Evolutionary conservation across 2,329 filamentous ascomycete species (phyloP), one percentile per base, ranked within the genome.

Genomic region (Fusarium nisikadoi): DNA sequence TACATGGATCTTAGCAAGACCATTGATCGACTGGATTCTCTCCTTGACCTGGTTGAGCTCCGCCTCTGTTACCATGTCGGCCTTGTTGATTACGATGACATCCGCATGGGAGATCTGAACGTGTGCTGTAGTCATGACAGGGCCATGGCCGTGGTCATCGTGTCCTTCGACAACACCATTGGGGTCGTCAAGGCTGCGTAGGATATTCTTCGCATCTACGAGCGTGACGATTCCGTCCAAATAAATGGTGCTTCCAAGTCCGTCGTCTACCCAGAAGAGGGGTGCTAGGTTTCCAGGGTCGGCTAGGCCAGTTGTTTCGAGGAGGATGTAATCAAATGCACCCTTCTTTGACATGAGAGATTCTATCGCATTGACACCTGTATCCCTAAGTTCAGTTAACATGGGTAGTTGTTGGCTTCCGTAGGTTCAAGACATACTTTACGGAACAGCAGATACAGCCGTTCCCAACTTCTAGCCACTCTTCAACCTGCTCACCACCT

Each of bases 371-470:
- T 94, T 94, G 41, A 99, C 95, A 17, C 96, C 96, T 2, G 92
- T 91, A 80, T 99, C 96, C 84, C 93, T 95, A 49, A 2, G 25
- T 10, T 27, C 33, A 14, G 45, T 83, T 65, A 83, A 77, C 25
- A 31, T 14, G 16, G 16, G 11, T n/a, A 41, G 12, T 35, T 6
- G 3, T 17, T 19, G 7, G 25, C 12, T n/a, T 8, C n/a, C 25
- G 9, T 17, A 13, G 16, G 4, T 20, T 9, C 13, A 33, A 41
- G 42, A 55, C 38, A 12, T 86, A 95, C 91, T 98, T 99, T 76
- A 98, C 95, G 6, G 94, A 97, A 83, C 96, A 99, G 84, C 96
- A 99, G 74, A 99, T 94, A 80, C 96, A 99, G 70, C 96, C 96
- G 76, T 99, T 99, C 57, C 94, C 94, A 58, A 99, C 90, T 70